Evolutionary conservation across 2,329 filamentous ascomycete genomes (phyloP), one percentile per base, ranked within the genome.

Genomic region (Phyllosticta paracitricarpa): DNA sequence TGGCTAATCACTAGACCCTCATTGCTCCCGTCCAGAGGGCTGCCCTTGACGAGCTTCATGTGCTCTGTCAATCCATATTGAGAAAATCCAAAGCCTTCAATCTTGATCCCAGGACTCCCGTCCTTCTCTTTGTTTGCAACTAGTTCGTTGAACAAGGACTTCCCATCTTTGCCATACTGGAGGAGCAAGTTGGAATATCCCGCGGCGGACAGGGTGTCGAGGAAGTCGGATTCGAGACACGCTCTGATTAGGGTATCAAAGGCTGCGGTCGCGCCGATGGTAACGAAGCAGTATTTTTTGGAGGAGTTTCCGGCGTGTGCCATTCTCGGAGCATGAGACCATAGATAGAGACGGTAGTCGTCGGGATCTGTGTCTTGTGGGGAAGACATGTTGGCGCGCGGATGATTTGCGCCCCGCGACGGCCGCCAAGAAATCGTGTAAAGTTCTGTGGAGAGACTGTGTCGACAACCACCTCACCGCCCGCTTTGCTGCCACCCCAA

Each of bases 211-310:
- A 97, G 81, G 4, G 81, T 78, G 5, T 77, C 66, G 64, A 95
- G 79, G 69, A 94, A 92, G 0, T 73, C 67, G 0, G 81, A 75
- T 19, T 80, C 76, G 5, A 95, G 77, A 10, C 87, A 82, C 33
- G 87, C 83, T 53, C 81, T 75, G 61, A 96, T 82, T 2, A 99
- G 82, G 6, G 80, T 74, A 58, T 82, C 79, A 75, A 99, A 99
- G 22, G 88, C 84, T 17, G 92, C 91, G 0, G 93, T 99, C 5
- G 94, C 93, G 61, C 94, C 94, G 30, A 96, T 88, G 0, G 94
- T 97, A 61, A 97, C 87, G 66, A 99, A 89, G 71, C 89, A 94
- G 59, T 77, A 77, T 64, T 78, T 79, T 33, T 66, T 68, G 26
- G 56, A 3, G 26, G 26, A 3, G 25, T 4, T 51, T 51, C 26